Percentiles rank a stretch among this genome's conserved stretches.
These are phyloP conservation scores for Aureobasidium zeae DNA, from an alignment of 2,329 filamentous ascomycete genomes.

Conservation along the genomic window DNA sequence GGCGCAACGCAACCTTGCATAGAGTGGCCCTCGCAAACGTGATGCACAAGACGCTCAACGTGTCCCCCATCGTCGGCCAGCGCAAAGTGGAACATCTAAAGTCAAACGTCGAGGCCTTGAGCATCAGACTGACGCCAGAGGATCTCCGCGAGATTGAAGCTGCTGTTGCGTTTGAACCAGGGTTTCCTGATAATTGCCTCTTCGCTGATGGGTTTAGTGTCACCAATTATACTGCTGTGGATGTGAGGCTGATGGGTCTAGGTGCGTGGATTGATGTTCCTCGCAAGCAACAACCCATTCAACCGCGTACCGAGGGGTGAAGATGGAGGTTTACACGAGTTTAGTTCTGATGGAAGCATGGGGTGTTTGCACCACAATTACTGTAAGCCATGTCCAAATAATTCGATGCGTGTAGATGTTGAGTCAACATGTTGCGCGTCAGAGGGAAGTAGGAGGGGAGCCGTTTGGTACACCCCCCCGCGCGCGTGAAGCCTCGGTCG, in stretches of 20 bases:
- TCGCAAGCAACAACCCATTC: conserved; percentile 12
- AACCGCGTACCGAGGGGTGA: conserved; percentile 4
- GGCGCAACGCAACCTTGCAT: conserved; percentile 30
- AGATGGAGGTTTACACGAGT: not conserved
- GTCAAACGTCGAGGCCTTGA: conserved; percentile 59
- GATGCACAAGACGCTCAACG: conserved; percentile 57
- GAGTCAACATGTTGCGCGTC: too few species aligned
- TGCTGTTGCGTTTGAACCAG: conserved; percentile 52
- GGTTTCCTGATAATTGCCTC: conserved; percentile 58
- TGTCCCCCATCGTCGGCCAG: conserved; percentile 65
- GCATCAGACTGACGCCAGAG: conserved; percentile 48
- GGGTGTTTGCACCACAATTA: too few species aligned
- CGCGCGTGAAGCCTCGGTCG: too few species aligned
- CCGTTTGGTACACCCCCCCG: too few species aligned
- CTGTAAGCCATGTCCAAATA: too few species aligned
- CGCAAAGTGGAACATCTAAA: conserved; percentile 61
- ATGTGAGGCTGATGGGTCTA: conserved; percentile 13
- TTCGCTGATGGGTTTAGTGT: conserved; percentile 13
- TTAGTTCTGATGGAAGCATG: too few species aligned
- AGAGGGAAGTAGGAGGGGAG: too few species aligned
- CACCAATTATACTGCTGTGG: conserved; percentile 11
- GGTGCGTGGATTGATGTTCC: conserved; percentile 14
- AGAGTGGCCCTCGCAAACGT: conserved; percentile 55
- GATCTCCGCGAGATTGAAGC: conserved; percentile 59
- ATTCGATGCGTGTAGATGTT: too few species aligned